Percentiles rank a stretch among this genome's conserved stretches.
These are phyloP conservation scores for Elaeis oleifera DNA, from an alignment of 202 grass and related monocot genomes.

Conservation along the genomic window DNA sequence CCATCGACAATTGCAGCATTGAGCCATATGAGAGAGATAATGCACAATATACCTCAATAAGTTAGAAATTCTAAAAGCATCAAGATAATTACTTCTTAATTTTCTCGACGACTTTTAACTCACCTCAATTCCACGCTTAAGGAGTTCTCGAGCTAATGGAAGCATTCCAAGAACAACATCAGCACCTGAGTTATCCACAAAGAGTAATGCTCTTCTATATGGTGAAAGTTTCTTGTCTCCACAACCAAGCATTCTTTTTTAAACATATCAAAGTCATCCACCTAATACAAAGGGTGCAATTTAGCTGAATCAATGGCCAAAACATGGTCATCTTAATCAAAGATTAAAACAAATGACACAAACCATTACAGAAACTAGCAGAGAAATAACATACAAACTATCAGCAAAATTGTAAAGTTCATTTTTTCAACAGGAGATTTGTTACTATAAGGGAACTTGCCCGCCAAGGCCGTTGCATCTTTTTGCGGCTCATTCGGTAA, in stretches of 20 bases:
- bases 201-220: constrained; percentile 95
- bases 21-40: too few species aligned
- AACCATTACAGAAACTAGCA: too few species aligned
- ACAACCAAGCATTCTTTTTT: constrained; percentile 76
- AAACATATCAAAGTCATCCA: constrained; percentile 91
- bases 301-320: not conserved
- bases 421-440: constrained; percentile 1
- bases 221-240: constrained; percentile 42
- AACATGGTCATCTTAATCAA: too few species aligned
- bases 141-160: constrained; percentile 82
- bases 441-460: constrained; percentile 26
- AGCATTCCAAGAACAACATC: constrained; percentile 98
- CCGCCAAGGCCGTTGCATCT: constrained; percentile 97
- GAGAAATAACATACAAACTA: not conserved
- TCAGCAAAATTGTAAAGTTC: constrained; percentile 10
- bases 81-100: too few species aligned
- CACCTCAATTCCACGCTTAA: constrained; percentile 79
- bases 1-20: too few species aligned
- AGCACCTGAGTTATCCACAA: constrained; percentile 97
- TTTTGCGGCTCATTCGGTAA: constrained; percentile 98
- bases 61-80: too few species aligned
- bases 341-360: too few species aligned
- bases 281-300: constrained; percentile 42
- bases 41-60: too few species aligned
- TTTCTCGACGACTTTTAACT: not conserved